Base-by-base conservation (phyloP, 108 stramenopile genomes). In the Fragilaria crotonensis region DNA sequence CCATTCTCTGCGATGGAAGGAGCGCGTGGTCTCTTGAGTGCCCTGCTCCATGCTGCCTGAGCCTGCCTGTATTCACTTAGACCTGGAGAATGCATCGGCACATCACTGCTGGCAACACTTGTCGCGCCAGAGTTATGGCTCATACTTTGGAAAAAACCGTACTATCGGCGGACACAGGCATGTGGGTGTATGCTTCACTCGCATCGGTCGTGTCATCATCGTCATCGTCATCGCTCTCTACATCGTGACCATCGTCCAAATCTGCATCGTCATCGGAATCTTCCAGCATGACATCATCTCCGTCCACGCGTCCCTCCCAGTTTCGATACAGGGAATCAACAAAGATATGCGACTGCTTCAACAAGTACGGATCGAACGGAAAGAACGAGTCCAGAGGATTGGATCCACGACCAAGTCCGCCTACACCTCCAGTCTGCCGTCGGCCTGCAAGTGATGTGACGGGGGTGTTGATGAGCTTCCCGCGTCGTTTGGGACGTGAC, bases 341-440 rank as follows among this genome's bases (percentile, higher is more conserved):
- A 62, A 64, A 79, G 2, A 29, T 64, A 60, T 92, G 80, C 4
- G 94, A 92, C 48, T 75, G 73, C 47, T 86, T 67, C 28, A 98
- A 67, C 21, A 98, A 66, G 59, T 89, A 94, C 5, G 97, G 97
- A 71, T 98, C 97, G 63, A 98, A 98, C 3, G 97, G 97, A 60
- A 98, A 98, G 57, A 94, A 98, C 0, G 94, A 93, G 47, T 95
- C 88, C 30, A 98, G 63, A 5, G 97, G 95, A 76, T 98, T 97
- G 7, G 75, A 85, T 57, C 95, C 95, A 26, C 72, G 63, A 9
- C 93, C 94, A 26, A 96, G 53, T 49, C 89, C 93, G 30, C 93
- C 93, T n/a, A 90, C 87, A 22, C 87, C 89, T 7, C 87, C 89
- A 46, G 66, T 85, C 27, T 79, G 48, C 31, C 89, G 68, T 46